These are phyloP conservation scores for Mortierella claussenii DNA, from an alignment of 192 early-diverging fungal species.

Conservation along the genomic window DNA sequence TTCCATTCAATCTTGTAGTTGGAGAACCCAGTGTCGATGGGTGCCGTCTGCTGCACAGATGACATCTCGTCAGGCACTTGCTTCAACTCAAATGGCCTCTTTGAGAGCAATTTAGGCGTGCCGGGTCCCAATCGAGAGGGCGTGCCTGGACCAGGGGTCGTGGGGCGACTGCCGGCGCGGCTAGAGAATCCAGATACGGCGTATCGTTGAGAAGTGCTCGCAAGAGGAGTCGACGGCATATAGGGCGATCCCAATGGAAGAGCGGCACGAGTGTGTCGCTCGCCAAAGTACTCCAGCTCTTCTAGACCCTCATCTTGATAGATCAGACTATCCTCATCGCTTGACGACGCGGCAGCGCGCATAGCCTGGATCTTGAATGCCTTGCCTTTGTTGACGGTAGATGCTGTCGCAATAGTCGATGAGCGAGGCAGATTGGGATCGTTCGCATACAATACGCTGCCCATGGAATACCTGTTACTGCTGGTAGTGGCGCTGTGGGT, in stretches of 20 bases:
- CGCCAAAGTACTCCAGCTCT: constrained; percentile 54
- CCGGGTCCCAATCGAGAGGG: constrained; percentile 44
- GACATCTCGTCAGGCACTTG: not conserved
- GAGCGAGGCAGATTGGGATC: constrained; percentile 26
- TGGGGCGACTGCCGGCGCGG: constrained; percentile 37
- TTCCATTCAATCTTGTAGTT: constrained; percentile 53
- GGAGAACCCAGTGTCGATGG: constrained; percentile 31
- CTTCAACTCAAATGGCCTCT: constrained; percentile 24
- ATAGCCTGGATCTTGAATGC: not conserved
- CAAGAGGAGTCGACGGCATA: constrained; percentile 45
- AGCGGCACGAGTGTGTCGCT: constrained; percentile 10
- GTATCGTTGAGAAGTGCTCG: constrained; percentile 9
- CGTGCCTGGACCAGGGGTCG: constrained; percentile 37
- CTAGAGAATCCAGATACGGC: constrained; percentile 40
- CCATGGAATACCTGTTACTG: constrained; percentile 3
- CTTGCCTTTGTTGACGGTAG: constrained; percentile 9
- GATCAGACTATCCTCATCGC: constrained; percentile 7
- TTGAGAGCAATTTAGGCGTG: constrained; percentile 28
- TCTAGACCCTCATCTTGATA: constrained; percentile 25
- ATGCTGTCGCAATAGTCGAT: not conserved
- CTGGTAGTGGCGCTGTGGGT: constrained; percentile 6
- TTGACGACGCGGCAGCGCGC: not conserved
- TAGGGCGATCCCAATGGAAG: constrained; percentile 42
- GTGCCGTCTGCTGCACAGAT: constrained; percentile 5
- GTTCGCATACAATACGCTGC: constrained; percentile 17